Conservation (phyloP, 2,329 filamentous ascomycete species). For the Ilyonectria mors-panacis region DNA sequence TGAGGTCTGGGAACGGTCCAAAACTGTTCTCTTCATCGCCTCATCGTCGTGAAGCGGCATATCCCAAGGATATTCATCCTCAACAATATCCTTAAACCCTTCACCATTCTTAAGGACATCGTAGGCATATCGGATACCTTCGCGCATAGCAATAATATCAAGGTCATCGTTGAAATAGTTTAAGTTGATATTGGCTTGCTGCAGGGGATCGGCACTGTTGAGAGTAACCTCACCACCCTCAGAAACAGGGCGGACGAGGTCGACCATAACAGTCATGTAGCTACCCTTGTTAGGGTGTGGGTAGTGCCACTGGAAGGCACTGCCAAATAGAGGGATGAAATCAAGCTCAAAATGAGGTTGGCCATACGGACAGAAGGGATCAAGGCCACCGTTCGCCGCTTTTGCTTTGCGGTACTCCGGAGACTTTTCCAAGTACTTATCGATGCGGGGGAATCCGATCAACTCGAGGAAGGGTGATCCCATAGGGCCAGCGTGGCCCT, state of each 20-base stretch:
- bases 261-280: slow-evolving; percentile 70
- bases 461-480: slow-evolving; percentile 63
- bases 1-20: slow-evolving; percentile 72
- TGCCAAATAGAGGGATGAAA: slow-evolving; percentile 71
- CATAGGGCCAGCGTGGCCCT: slow-evolving; percentile 55
- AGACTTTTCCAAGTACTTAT: slow-evolving; percentile 64
- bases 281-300: slow-evolving; percentile 59
- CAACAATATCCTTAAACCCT: slow-evolving; percentile 69
- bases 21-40: slow-evolving; percentile 68
- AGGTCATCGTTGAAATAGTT: slow-evolving; percentile 71
- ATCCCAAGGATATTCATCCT: slow-evolving; percentile 70
- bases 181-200: slow-evolving; percentile 71
- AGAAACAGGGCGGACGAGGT: slow-evolving; percentile 59
- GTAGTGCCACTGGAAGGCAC: slow-evolving; percentile 65
- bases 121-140: slow-evolving; percentile 70
- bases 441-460: slow-evolving; percentile 70
- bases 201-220: slow-evolving; percentile 68
- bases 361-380: slow-evolving; percentile 69
- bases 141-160: slow-evolving; percentile 70
- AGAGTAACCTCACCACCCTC: slow-evolving; percentile 68
- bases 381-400: slow-evolving; percentile 58
- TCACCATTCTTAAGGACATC: slow-evolving; percentile 71
- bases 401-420: slow-evolving; percentile 62
- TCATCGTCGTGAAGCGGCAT: slow-evolving; percentile 71
- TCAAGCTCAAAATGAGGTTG: slow-evolving; percentile 75